Base-by-base conservation (phyloP, 306 rosid genomes). In the Carpinus fangiana region DNA sequence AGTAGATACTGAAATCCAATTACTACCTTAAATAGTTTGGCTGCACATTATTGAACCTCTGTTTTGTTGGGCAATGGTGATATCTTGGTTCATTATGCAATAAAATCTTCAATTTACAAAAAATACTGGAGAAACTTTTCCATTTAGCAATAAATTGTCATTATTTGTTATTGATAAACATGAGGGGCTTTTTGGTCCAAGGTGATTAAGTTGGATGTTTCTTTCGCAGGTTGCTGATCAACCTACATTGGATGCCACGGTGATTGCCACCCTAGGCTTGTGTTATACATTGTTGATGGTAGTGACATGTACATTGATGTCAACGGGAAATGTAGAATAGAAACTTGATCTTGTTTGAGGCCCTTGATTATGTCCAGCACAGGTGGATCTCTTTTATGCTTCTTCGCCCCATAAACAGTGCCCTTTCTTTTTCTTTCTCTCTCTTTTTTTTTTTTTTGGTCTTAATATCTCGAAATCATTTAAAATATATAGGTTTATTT, bases 241-340 rank as follows among this genome's bases (percentile, higher is more conserved):
- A 51, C 55, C 13, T 4, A 21, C 83, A 77, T 66, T 73, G 34
- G 72, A 76, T 78, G 75, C 74, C 83, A 54, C 70, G 47, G 36
- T 62, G 73, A 55, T 61, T 59, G 76, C 77, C 74, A 75, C 56
- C 45, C 62, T 31, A 78, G 43, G 78, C 69, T 85, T 80, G 85
- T 76, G 78, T 79, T 76, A 78, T 57, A 82, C 75, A 72, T 48
- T 80, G 84, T 41, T 41, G 45, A 82, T 74, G 83, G 78, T 76
- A 74, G 73, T 73, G 80, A 76, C 53, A 59, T 85, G 85, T 85
- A 90, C 79, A 87, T 85, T 87, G 91, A 84, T 92, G 90, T 82
- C 75, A 69, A 78, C 62, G 55, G 78, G 78, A 78, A 83, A 80
- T 83, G 85, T 85, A 90, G 88, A 81, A 82, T 88, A 88, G 89